Evolutionary conservation across 108 stramenopile genomes (phyloP), one percentile per base, ranked within the genome.

Genomic region (Chaetoceros muelleri): DNA sequence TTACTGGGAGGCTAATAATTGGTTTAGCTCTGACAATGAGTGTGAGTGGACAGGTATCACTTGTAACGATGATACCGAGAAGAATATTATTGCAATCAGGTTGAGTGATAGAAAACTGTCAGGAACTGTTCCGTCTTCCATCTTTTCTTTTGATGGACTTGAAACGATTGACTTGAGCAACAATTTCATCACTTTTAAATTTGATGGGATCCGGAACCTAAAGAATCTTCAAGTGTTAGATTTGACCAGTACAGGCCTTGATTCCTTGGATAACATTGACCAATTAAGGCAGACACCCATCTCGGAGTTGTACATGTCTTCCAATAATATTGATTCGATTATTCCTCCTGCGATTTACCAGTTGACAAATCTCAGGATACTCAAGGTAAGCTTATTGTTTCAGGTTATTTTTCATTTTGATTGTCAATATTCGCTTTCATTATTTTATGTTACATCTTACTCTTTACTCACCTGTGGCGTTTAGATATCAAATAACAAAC

Each of bases 1-100:
- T 24, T 48, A 68, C 31, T 75, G 73, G 74, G 52, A 66, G 21
- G 57, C 44, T 2, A 23, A 54, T 17, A 66, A 70, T 24, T 75
- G 74, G 74, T 40, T 40, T 13, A 40, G 13, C 5, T 10, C 34
- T 10, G 34, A 40, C 13, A 13, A 40, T 40, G 34, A 40, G 13
- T 40, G 34, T 40, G 34, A 40, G 13, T 40, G 34, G 34, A 40
- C 34, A 40, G 34, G 34, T 10, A 13, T 40, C 8, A 40, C 34
- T 10, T 40, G 34, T 40, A 40, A 13, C 34, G 34, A 40, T 40
- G 34, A 40, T 40, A 13, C 8, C 5, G 8, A 10, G 34, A 40
- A 40, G 13, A 10, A 10, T 5, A 40, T 40, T 13, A 5, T 40
- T 40, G 34, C 8, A 5, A 10, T 40, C 8, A 13, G 13, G 5